phyloP scores from a whole-genome alignment of 2,329 filamentous ascomycete species.

The Exophiala xenobiotica region DNA sequence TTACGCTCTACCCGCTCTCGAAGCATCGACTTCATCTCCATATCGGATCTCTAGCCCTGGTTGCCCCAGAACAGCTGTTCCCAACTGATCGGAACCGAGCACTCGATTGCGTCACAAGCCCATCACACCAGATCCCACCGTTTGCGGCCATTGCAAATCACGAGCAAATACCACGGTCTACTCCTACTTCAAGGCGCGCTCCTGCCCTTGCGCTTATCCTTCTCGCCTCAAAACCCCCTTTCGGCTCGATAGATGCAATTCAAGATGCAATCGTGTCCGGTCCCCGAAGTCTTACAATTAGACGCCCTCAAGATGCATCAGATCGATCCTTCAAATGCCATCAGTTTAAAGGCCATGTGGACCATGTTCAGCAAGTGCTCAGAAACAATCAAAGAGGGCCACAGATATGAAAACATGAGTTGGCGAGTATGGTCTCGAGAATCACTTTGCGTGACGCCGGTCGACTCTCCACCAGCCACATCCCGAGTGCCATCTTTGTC shows the following conservation, averaged over 20 bases:
- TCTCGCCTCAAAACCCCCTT: not conserved
- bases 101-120: constrained; percentile 26
- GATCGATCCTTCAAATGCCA: constrained; percentile 87
- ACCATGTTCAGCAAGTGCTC: constrained; percentile 94
- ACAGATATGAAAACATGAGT: constrained; percentile 88
- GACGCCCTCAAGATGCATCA: constrained; percentile 90
- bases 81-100: constrained; percentile 18
- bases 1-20: constrained; percentile 5
- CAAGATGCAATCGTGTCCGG: constrained; percentile 78
- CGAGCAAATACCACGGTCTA: too few species aligned
- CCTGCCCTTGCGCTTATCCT: constrained; percentile 1
- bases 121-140: constrained; percentile 16
- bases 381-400: constrained; percentile 88
- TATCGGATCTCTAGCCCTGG: constrained; percentile 4
- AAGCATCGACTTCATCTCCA: constrained; percentile 1
- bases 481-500: constrained; percentile 68
- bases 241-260: not conserved
- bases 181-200: not conserved
- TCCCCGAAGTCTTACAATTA: constrained; percentile 78
- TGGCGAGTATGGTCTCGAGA: constrained; percentile 96
- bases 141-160: constrained; percentile 10
- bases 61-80: constrained; percentile 10
- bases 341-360: constrained; percentile 96
- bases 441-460: constrained; percentile 69
- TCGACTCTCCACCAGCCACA: constrained; percentile 40